phyloP scores from a whole-genome alignment of 179 eudicot genomes.

The Pouteria campechiana region DNA sequence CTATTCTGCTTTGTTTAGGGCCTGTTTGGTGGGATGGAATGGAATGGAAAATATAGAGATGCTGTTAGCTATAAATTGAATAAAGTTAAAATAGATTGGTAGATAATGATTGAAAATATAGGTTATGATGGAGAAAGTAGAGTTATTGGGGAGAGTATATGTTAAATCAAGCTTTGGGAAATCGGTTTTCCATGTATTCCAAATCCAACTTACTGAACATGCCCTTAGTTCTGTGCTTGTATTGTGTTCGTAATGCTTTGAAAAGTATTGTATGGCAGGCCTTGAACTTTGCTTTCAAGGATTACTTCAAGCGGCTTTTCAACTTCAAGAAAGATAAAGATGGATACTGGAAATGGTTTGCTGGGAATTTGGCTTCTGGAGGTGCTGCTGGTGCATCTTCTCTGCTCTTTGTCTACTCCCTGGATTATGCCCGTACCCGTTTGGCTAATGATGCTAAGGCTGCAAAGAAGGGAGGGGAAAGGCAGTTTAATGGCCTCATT shows the following conservation, averaged over 20 bases:
- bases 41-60: too few species aligned
- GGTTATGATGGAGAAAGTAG: too few species aligned
- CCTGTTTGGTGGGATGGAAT: too few species aligned
- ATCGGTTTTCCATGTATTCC: too few species aligned
- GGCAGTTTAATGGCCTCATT: constrained; percentile 61
- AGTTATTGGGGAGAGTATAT: too few species aligned
- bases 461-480: constrained; percentile 63
- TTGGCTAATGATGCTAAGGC: constrained; percentile 66
- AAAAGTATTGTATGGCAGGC: constrained; percentile 26
- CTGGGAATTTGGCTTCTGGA: constrained; percentile 75
- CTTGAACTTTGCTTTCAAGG: constrained; percentile 83
- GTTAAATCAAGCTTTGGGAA: too few species aligned
- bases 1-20: not conserved
- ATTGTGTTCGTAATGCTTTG: not conserved
- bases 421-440: constrained; percentile 80
- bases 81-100: too few species aligned
- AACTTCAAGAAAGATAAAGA: constrained; percentile 79
- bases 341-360: constrained; percentile 83
- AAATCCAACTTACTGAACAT: not conserved
- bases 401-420: constrained; percentile 59
- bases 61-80: too few species aligned
- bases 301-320: constrained; percentile 73
- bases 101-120: too few species aligned
- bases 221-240: not conserved
- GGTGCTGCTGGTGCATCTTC: constrained; percentile 90